phyloP scores from a whole-genome alignment of 768 basidiomycete genomes.

The Epithele typhae region DNA sequence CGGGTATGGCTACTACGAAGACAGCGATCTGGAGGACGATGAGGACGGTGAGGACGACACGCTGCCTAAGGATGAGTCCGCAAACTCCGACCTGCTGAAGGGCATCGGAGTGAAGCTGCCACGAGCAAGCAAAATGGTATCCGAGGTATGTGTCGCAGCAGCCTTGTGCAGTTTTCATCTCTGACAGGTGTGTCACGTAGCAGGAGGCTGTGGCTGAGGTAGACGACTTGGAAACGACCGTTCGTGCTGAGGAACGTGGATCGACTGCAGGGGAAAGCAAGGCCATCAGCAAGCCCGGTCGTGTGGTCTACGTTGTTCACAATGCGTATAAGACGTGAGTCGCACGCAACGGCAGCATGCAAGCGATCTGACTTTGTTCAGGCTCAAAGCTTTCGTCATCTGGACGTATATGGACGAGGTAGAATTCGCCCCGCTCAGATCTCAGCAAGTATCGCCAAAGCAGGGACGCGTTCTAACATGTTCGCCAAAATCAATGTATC shows the following conservation, averaged over 20 bases:
- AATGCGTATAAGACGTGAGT: slow-evolving; percentile 5
- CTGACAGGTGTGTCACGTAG: no score
- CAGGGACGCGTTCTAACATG: not conserved
- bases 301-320: slow-evolving; percentile 2
- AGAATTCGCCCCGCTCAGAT: slow-evolving; percentile 2
- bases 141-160: no score
- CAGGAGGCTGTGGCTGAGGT: not conserved
- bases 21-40: slow-evolving; percentile 10
- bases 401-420: slow-evolving; percentile 3
- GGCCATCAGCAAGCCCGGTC: not conserved
- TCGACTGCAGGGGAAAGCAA: not conserved
- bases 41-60: not conserved
- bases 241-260: not conserved
- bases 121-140: no score
- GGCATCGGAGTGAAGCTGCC: no score
- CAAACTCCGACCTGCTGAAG: no score
- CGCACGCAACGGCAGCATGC: not conserved
- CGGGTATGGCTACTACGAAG: slow-evolving; percentile 2
- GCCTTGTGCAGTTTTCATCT: not conserved
- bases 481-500: slow-evolving; percentile 22
- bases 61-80: no score
- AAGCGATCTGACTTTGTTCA: not conserved
- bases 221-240: not conserved
- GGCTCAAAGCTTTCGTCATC: not conserved
- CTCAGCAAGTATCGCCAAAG: no score